Evolutionary conservation across 108 stramenopile genomes (phyloP).

Genomic region (Fragilaria crotonensis): DNA sequence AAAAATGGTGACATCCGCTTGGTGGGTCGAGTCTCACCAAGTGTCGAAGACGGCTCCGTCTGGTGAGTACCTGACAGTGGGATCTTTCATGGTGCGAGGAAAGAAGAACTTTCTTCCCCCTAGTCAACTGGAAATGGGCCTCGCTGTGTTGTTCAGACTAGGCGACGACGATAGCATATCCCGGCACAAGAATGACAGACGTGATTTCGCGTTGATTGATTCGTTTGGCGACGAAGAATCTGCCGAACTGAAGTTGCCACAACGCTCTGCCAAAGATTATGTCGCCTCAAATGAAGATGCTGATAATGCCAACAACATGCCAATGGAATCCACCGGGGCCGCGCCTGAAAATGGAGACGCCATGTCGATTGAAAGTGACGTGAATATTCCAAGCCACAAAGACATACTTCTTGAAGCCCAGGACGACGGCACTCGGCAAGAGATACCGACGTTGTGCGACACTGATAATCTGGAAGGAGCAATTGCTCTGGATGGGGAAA

Average conservation of each 20-base stretch:
- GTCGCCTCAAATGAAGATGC: neutral
- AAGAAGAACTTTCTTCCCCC: constrained; percentile 94
- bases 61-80: constrained; percentile 94
- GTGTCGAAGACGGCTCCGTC: constrained; percentile 95
- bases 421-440: neutral
- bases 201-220: constrained; percentile 57
- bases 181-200: constrained; percentile 83
- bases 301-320: neutral
- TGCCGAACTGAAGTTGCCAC: neutral
- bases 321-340: neutral
- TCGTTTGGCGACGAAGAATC: neutral
- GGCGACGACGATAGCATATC: constrained; percentile 81
- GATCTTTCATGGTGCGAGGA: constrained; percentile 95
- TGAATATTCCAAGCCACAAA: neutral
- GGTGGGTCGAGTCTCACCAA: constrained; percentile 94
- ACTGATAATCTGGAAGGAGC: neutral
- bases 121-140: constrained; percentile 88
- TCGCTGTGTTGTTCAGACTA: constrained; percentile 88
- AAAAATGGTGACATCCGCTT: constrained; percentile 81
- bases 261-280: neutral
- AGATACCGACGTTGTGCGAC: neutral
- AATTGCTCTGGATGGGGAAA: neutral
- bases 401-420: neutral
- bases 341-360: neutral
- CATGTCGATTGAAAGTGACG: neutral